Evolutionary conservation across 331 rosid genomes (phyloP).

Genomic region (Malus hybrid): DNA sequence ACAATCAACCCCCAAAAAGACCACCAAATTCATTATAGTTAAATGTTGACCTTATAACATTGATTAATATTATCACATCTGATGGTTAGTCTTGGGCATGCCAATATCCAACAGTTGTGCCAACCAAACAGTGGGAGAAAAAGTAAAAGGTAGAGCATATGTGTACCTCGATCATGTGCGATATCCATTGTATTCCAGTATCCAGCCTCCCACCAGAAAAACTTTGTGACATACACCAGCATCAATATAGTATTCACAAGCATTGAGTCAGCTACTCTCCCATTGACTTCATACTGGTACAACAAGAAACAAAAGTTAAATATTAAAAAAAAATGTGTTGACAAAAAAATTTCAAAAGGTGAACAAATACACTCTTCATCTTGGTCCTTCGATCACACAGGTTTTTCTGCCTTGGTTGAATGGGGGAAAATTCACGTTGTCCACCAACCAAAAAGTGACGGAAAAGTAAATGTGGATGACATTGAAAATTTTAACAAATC

Average conservation of each 20-base stretch:
- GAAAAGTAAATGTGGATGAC: background rate
- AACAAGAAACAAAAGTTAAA: background rate
- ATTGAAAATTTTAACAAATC: background rate
- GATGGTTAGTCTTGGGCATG: background rate
- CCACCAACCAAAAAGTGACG: no score
- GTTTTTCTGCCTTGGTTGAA: background rate
- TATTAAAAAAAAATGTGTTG: no score
- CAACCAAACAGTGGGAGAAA: slow-evolving; percentile 3
- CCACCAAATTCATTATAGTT: background rate
- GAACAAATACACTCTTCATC: background rate
- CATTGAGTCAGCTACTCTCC: slow-evolving; percentile 75
- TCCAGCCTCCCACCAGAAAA: slow-evolving; percentile 99
- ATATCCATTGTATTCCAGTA: slow-evolving; percentile 99
- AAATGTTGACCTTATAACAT: background rate
- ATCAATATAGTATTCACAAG: slow-evolving; percentile 80
- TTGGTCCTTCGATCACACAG: background rate
- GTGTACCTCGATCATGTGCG: slow-evolving; percentile 93
- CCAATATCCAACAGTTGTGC: background rate
- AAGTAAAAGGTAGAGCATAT: slow-evolving; percentile 18
- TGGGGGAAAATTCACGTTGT: no score
- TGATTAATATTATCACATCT: background rate
- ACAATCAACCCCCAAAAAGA: background rate
- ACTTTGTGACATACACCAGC: slow-evolving; percentile 85
- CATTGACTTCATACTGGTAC: slow-evolving; percentile 43
- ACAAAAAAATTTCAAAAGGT: background rate